A percentile compares a stretch with the other conserved stretches of the same genome.
phyloP scores from a whole-genome alignment of 108 stramenopile genomes.

The Pelagomonas calceolata region DNA sequence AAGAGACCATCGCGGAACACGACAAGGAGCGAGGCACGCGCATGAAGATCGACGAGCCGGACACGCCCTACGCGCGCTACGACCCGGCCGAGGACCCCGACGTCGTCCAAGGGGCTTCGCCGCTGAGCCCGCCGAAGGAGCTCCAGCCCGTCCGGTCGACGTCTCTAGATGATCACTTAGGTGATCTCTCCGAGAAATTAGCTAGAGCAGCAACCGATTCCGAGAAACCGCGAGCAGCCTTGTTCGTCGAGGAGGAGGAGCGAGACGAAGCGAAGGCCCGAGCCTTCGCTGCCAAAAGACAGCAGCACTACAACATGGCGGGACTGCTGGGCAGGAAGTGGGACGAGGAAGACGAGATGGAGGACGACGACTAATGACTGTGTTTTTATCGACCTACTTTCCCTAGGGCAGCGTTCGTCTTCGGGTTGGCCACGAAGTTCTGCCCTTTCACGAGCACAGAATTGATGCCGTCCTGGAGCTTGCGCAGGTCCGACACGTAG shows the following conservation, averaged over 20 bases:
- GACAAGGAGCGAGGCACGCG: slow-evolving; percentile 42
- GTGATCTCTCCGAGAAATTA: too few species aligned
- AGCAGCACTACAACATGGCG: slow-evolving; percentile 35
- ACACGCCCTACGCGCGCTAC: slow-evolving; percentile 10
- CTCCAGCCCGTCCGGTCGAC: not conserved
- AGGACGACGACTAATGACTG: slow-evolving; percentile 4
- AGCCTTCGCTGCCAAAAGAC: slow-evolving; percentile 24
- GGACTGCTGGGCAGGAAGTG: not conserved
- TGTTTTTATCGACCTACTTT: not conserved
- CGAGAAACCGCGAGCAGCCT: not conserved
- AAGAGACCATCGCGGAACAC: slow-evolving; percentile 39
- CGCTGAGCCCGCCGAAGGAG: not conserved
- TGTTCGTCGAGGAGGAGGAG: not conserved
- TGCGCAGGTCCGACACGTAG: not conserved
- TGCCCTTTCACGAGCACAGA: not conserved
- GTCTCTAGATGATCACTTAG: too few species aligned
- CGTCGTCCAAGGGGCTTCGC: not conserved
- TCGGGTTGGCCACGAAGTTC: not conserved
- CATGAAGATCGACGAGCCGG: slow-evolving; percentile 32
- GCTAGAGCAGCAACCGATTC: not conserved
- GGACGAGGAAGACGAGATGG: slow-evolving; percentile 4
- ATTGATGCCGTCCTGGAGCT: not conserved
- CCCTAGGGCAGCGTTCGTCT: not conserved
- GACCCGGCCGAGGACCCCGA: slow-evolving; percentile 20
- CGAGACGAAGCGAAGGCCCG: not conserved